Evolutionary conservation across 2,329 filamentous ascomycete genomes (phyloP), one percentile per base, ranked within the genome.

Genomic region (Aspergillus fumigatus): DNA sequence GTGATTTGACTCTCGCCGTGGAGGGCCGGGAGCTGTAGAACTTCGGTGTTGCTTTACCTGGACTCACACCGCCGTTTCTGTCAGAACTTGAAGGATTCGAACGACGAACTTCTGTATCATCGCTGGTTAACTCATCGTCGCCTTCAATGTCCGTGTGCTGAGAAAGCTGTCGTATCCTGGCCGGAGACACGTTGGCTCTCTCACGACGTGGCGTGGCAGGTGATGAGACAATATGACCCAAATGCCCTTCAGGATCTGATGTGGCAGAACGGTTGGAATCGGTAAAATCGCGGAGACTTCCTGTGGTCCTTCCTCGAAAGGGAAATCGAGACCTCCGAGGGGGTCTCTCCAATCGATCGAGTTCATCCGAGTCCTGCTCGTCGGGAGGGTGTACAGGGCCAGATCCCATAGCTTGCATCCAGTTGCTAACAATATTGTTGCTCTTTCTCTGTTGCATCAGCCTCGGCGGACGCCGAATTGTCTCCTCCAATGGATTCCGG

Each of bases 71-170:
- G 1, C 50, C 49, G 17, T 47, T 58, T 17, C 61, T 54, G 8
- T 57, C 51, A 17, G 65, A 65, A 7, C 56, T 59, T 40, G 57
- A 62, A n/a, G 55, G 53, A 48, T 56, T 62, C 0, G 65, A 67
- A 9, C 55, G 53, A 19, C 64, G 67, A n/a, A 62, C 66, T 10
- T 66, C 65, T 9, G 53, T 88, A 55, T 91, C 89, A 55, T 92
- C 89, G 3, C 89, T 92, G 11, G 89, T 82, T n/a, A 92, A 78
- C 71, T 97, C 92, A 65, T 96, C 92, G 66, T 97, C 92, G 0
- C 91, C 90, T 68, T 96, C 91, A 6, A 87, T 90, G 66, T 94
- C 90, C 0, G 89, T 92, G 56, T 92, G 86, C 66, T 76, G 81
- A 47, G 80, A 76, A 43, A 78, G 61, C 57, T 81, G 71, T 56